A percentile compares a stretch with the other conserved stretches of the same genome.
Conservation (phyloP, 2,329 filamentous ascomycete species). For the Claviceps capensis region DNA sequence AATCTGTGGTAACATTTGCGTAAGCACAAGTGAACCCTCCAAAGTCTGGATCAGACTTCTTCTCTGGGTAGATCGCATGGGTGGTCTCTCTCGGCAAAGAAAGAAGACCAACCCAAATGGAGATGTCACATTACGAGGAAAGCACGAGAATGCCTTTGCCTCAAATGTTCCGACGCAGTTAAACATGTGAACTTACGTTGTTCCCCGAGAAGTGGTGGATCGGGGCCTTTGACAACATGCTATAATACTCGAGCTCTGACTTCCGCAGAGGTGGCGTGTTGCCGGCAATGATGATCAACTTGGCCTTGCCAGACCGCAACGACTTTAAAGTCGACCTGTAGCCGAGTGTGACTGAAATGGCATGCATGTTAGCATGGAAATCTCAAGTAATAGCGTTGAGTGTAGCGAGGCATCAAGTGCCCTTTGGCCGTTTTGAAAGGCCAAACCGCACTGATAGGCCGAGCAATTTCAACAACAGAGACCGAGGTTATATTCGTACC, state of each 20-base stretch:
- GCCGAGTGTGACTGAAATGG: conserved; percentile 23
- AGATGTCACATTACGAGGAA: not conserved
- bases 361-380: not conserved
- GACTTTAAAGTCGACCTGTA: conserved; percentile 53
- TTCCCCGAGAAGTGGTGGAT: conserved; percentile 98
- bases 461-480: not conserved
- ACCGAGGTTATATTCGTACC: conserved; percentile 39
- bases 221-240: conserved; percentile 82
- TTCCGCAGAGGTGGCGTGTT: conserved; percentile 98
- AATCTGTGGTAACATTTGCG: conserved; percentile 50
- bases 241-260: conserved; percentile 92
- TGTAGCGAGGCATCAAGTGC: no score
- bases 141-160: not conserved
- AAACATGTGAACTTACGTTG: conserved; percentile 64
- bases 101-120: not conserved
- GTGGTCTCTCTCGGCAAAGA: conserved; percentile 9
- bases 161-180: not conserved
- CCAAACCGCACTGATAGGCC: not conserved
- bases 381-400: not conserved
- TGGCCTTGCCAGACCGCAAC: conserved; percentile 91
- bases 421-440: not conserved
- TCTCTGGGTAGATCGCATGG: conserved; percentile 61
- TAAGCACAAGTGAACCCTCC: conserved; percentile 66
- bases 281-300: conserved; percentile 85
- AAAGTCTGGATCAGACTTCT: conserved; percentile 77